Conservation (phyloP, 805 yeast species). For the Yarrowia deformans region DNA sequence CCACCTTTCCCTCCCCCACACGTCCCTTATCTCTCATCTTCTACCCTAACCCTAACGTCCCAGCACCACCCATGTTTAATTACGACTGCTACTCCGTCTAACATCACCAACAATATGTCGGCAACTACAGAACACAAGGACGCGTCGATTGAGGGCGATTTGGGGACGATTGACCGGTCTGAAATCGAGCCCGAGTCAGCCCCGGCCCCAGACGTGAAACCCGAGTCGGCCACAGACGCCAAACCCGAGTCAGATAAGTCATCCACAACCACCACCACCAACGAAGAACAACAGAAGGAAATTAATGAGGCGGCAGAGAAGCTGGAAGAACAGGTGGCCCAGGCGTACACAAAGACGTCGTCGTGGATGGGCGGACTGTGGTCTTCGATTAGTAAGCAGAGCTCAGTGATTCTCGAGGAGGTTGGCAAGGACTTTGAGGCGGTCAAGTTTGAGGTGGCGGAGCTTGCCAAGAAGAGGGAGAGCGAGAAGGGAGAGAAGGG, state of each 20-base stretch:
- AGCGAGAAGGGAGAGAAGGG: background rate
- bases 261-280: background rate
- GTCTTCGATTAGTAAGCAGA: constrained; percentile 47
- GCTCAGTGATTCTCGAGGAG: constrained; percentile 46
- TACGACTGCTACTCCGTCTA: background rate
- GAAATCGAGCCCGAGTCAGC: background rate
- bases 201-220: background rate
- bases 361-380: constrained; percentile 46
- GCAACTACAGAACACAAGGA: background rate
- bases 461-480: constrained; percentile 40
- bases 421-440: constrained; percentile 47
- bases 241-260: background rate
- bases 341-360: constrained; percentile 43
- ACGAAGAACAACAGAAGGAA: constrained; percentile 32
- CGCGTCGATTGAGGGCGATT: background rate
- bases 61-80: background rate
- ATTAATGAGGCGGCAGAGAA: constrained; percentile 47
- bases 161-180: constrained; percentile 8
- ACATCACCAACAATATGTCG: background rate
- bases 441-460: constrained; percentile 42
- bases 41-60: constrained; percentile 15
- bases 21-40: background rate
- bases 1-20: background rate
- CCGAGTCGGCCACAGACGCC: background rate
- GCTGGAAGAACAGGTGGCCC: constrained; percentile 45